Evolutionary conservation across 225 moss, liverwort and hornwort genomes (phyloP), one percentile per base, ranked within the genome.

Genomic region (Lunularia cruciata): DNA sequence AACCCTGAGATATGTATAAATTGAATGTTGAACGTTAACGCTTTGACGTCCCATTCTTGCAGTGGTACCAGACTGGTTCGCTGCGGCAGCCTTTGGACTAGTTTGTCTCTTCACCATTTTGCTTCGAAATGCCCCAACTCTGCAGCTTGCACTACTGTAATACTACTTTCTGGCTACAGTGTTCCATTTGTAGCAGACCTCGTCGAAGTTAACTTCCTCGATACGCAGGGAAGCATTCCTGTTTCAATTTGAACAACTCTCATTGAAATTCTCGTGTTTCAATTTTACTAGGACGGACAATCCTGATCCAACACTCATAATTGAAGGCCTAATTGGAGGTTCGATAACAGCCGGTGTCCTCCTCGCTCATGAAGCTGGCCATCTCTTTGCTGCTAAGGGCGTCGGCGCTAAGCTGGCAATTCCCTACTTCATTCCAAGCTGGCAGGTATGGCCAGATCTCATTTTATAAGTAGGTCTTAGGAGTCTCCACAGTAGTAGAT

Each of bases 361-460:
- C 46, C 51, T 80, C 23, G 77, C 81, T 58, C 84, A 81, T 66
- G 84, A 84, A 63, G 74, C 76, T 51, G 84, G 84, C 31, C 84
- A 84, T 67, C 48, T 66, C 18, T 78, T 63, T 66, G 69, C 70
- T 53, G 84, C 84, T 28, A 72, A 78, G 56, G 68, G 78, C 78
- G 75, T 80, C 25, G 84, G 78, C 53, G 84, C 84, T 7, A 76
- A 77, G 72, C 74, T 84, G 54, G 57, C 71, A 49, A 27, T 84
- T 48, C 84, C 81, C 11, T 84, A 80, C 47, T 78, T 81, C 72
- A 81, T 84, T 7, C 84, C 84, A 37, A 84, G 84, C 54, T 84
- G 73, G 78, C 84, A 84, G 83, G 83, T 83, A 31, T 55, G 72
- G 25, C 20, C 6, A n/a, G n/a, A 40, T 6, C 13, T 13, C 40